phyloP scores from a whole-genome alignment of 139 green algal species.

The Chlamydomonas sphaeroides region DNA sequence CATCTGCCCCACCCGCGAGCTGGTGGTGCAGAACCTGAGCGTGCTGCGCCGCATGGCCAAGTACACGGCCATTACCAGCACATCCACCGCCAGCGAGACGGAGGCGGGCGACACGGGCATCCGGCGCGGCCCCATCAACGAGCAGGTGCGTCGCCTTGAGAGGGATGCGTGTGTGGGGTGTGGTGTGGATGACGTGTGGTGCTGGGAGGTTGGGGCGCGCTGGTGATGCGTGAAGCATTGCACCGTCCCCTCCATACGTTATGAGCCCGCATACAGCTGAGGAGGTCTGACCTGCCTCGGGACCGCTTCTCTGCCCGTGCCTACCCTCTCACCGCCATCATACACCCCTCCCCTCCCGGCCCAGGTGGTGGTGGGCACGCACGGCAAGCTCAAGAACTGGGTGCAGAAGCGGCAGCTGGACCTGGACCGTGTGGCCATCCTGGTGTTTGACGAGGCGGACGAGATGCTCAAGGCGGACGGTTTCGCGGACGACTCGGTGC shows the following conservation, averaged over 20 bases:
- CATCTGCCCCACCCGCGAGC: slow-evolving; percentile 97
- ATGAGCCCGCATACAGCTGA: too few species aligned
- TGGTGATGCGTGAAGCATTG: too few species aligned
- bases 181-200: too few species aligned
- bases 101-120: slow-evolving; percentile 37
- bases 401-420: slow-evolving; percentile 78
- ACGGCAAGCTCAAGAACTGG: slow-evolving; percentile 94
- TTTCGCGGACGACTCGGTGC: slow-evolving; percentile 91
- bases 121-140: slow-evolving; percentile 72
- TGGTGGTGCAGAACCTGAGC: slow-evolving; percentile 92
- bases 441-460: slow-evolving; percentile 99
- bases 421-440: slow-evolving; percentile 77
- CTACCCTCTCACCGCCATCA: background rate
- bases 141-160: slow-evolving; percentile 56
- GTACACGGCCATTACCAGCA: slow-evolving; percentile 72
- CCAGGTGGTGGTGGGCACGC: slow-evolving; percentile 96
- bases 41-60: slow-evolving; percentile 92
- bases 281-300: too few species aligned
- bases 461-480: slow-evolving; percentile 96
- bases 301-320: too few species aligned
- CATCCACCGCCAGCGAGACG: slow-evolving; percentile 55
- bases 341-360: too few species aligned
- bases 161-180: too few species aligned
- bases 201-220: too few species aligned
- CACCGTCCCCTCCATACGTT: too few species aligned